Base-by-base conservation (phyloP, 805 yeast species). In the Yarrowia sp. region DNA sequence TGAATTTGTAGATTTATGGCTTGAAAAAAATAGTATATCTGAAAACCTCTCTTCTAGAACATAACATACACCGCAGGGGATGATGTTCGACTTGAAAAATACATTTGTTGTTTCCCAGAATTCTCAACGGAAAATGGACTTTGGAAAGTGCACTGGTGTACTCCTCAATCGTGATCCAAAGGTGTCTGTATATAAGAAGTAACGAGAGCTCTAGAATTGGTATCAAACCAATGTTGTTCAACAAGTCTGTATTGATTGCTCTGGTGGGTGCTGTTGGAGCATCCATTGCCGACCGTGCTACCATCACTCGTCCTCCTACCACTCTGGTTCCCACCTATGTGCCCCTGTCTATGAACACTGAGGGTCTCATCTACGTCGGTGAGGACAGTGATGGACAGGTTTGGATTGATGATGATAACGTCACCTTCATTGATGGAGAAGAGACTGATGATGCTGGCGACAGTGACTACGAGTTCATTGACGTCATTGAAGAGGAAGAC, bases 291-390 rank as follows among this genome's bases (percentile, higher is more conserved):
- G 42, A 48, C 18, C 15, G 9, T 17, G 15, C 55, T 41, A 48
- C 41, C 14, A 48, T 48, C 41, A 48, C 55, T 8, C 14, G 13
- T 3, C 41, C 41, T 0, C 55, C 55, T 15, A 15, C 55, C 11
- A 35, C 55, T 10, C 39, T 32, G 13, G 22, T 14, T 13, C 18
- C 44, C 18, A 33, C 55, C 14, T 8, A 17, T 13, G 41, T 14
- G 33, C 55, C 55, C 17, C 14, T 35, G 8, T 13, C 41, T 13
- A 31, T 13, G 31, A 17, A 11, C 38, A 35, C 7, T 8, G 55
- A 48, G 2, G 58, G n/a, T 8, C 58, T 51, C 33, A 51, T 51
- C n/a, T 51, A 51, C 11, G 43, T 51, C 4, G 58, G 58, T 7
- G 55, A 48, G 9, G 58, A 51, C 4, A 22, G 35, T 9, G 58